phyloP scores from a whole-genome alignment of 495 filamentous ascomycete species.

The Talaromyces borbonicus region DNA sequence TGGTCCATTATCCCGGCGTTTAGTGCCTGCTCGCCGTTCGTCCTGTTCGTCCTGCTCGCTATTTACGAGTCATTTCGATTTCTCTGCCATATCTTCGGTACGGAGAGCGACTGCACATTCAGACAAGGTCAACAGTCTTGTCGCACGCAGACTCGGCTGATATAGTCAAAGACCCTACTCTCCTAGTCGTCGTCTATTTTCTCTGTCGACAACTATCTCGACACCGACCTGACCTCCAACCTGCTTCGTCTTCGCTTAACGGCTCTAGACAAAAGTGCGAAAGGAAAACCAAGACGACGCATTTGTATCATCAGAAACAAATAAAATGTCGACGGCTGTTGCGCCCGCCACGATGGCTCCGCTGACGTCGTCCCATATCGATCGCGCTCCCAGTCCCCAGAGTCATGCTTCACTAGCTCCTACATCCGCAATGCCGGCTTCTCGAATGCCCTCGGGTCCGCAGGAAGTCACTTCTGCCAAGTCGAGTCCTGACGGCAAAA shows the following conservation, averaged over 20 bases:
- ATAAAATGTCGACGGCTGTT: conserved; percentile 43
- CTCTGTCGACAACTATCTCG: no score
- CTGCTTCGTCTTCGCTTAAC: no score
- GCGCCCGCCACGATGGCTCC: conserved; percentile 37
- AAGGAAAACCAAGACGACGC: no score
- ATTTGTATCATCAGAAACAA: not conserved
- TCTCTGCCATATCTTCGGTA: not conserved
- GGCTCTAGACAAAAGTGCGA: no score
- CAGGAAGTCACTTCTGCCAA: conserved; percentile 32
- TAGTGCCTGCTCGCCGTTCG: not conserved
- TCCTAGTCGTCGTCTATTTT: no score
- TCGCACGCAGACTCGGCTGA: not conserved
- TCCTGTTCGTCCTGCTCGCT: conserved; percentile 7
- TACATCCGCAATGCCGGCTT: conserved; percentile 26
- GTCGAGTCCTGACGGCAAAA: conserved; percentile 41
- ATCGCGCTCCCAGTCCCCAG: conserved; percentile 39
- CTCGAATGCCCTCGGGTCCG: conserved; percentile 24
- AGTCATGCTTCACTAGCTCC: conserved; percentile 29
- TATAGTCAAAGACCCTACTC: not conserved
- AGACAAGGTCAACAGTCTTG: no score
- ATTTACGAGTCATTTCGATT: not conserved
- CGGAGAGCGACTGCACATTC: no score
- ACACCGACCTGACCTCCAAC: no score
- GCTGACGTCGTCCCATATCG: conserved; percentile 37
- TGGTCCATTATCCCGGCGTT: not conserved